These are phyloP conservation scores for Arabidopsis thaliana DNA, from an alignment of 345 rosid genomes.

Conservation along the genomic window DNA sequence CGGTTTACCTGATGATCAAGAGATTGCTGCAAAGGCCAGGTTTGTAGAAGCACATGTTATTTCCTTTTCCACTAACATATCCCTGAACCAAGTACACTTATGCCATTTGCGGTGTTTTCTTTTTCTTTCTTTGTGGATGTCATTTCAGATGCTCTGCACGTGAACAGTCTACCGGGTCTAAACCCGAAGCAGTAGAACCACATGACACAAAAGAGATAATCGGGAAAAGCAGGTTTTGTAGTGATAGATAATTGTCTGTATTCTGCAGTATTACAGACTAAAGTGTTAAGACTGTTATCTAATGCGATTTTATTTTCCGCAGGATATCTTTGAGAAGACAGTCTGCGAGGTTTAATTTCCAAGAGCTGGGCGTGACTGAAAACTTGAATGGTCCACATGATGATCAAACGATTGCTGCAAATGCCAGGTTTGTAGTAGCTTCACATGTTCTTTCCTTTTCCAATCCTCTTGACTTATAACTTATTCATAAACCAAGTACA, in stretches of 20 bases:
- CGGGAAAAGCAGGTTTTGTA: constrained; percentile 48
- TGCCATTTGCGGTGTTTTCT: neutral
- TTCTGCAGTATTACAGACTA: neutral
- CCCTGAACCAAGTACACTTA: constrained; percentile 23
- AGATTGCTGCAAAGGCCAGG: constrained; percentile 51
- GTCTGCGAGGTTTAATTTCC: constrained; percentile 43
- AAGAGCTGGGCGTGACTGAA: constrained; percentile 28
- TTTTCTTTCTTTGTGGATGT: neutral
- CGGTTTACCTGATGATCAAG: constrained; percentile 38
- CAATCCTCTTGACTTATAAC: constrained; percentile 19
- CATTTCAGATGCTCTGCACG: constrained; percentile 35
- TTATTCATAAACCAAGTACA: constrained; percentile 19
- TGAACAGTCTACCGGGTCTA: constrained; percentile 45
- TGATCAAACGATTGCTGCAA: constrained; percentile 41
- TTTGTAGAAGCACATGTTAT: constrained; percentile 31
- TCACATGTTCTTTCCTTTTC: neutral
- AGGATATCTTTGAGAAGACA: constrained; percentile 42
- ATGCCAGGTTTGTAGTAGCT: constrained; percentile 50
- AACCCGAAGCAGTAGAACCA: constrained; percentile 45
- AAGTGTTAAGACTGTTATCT: constrained; percentile 21
- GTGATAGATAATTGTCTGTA: neutral
- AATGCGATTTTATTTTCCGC: neutral
- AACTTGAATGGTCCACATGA: constrained; percentile 30
- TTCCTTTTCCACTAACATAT: constrained; percentile 1
- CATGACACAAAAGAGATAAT: constrained; percentile 44